phyloP scores from a whole-genome alignment of 129 eudicot species.

The Calendula officinalis region DNA sequence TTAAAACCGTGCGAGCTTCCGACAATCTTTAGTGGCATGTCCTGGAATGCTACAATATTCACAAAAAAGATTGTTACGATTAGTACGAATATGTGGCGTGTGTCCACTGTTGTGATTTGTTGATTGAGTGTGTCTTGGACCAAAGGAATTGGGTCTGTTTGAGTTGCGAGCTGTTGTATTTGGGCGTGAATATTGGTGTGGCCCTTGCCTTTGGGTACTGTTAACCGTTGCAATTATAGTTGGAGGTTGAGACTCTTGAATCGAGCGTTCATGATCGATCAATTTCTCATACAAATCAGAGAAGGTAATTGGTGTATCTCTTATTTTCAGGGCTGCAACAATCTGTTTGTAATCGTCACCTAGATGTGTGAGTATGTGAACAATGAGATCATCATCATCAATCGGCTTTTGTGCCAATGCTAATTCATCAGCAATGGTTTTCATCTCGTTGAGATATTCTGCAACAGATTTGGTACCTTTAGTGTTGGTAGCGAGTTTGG shows the following conservation, averaged over 20 bases:
- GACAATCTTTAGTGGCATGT: constrained; percentile 6
- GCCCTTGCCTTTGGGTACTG: neutral
- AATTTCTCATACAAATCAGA: constrained; percentile 1
- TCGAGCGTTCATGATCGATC: neutral
- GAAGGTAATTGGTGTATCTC: constrained; percentile 2
- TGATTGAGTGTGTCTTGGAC: neutral
- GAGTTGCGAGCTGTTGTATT: neutral
- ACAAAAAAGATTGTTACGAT: neutral
- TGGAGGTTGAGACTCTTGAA: constrained; percentile 8
- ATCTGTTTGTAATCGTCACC: constrained; percentile 1
- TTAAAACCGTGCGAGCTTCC: constrained; percentile 7
- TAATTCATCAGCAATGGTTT: too few species aligned
- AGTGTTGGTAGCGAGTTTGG: too few species aligned
- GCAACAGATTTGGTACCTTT: too few species aligned
- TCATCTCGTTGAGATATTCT: too few species aligned
- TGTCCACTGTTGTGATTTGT: neutral
- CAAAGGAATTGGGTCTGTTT: neutral
- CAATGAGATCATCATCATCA: too few species aligned
- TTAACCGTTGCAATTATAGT: neutral
- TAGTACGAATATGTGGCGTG: neutral
- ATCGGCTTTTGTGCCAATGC: too few species aligned
- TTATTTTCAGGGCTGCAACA: neutral
- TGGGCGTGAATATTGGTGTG: neutral
- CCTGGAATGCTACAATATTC: neutral
- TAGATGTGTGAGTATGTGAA: too few species aligned